Evolutionary conservation across 169 alveolate species (phyloP).

Genomic region (Pseudocohnilembus persalinus): DNA sequence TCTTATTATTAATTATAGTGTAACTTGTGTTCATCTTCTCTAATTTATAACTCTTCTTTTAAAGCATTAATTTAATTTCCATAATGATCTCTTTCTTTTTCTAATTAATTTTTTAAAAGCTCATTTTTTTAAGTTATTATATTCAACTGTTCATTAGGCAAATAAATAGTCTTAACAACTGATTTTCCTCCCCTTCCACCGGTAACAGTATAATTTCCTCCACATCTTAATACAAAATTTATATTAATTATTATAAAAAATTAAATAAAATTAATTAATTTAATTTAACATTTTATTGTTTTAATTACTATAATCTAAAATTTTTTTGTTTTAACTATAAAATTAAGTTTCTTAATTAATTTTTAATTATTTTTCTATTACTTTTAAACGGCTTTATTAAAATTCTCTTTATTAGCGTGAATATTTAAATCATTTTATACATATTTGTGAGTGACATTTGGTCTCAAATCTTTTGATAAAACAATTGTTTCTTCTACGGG

Average conservation of each 20-base stretch:
- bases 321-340: too few species aligned
- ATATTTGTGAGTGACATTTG: constrained; percentile 1
- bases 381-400: constrained; percentile 7
- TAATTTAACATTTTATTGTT: background rate
- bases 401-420: background rate
- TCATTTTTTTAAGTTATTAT: constrained; percentile 2
- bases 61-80: background rate
- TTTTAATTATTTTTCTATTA: background rate
- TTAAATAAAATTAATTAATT: too few species aligned
- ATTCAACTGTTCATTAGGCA: constrained; percentile 10
- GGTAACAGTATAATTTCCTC: background rate
- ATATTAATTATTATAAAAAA: too few species aligned
- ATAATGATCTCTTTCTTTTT: constrained; percentile 3
- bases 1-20: background rate
- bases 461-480: constrained; percentile 6
- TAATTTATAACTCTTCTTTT: background rate
- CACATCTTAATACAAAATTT: too few species aligned
- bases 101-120: background rate
- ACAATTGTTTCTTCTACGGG: constrained; percentile 21
- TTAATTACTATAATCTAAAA: too few species aligned
- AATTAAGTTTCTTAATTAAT: too few species aligned
- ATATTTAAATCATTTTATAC: constrained; percentile 4
- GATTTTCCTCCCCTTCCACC: background rate
- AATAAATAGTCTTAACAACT: constrained; percentile 8
- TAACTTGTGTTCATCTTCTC: background rate